Evolutionary conservation across 2,329 filamentous ascomycete species (phyloP), one percentile per base, ranked within the genome.

Genomic region (Fusarium falciforme): DNA sequence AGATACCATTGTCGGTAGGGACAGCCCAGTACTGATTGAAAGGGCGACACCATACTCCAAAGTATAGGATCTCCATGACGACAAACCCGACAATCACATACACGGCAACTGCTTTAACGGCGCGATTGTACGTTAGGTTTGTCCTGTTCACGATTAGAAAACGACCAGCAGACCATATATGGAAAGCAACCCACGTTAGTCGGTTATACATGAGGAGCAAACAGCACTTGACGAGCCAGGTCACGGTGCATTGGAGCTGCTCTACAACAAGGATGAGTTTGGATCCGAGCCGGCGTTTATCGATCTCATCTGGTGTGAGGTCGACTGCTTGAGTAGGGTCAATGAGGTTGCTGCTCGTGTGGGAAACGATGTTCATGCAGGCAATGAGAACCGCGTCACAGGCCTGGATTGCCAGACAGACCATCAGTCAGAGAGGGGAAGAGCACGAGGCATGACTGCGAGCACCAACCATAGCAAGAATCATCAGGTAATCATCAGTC

Each of bases 321-420:
- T n/a, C 17, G 54, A 58, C 29, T 38, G 54, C 33, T n/a, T 36
- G 20, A 17, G 31, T n/a, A 35, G 54, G 54, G 17, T 58, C 54
- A 25, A 58, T 58, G 20, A 58, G 54, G n/a, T 58, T 58, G 54
- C 54, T 58, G 33, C 54, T 58, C 8, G 54, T 58, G 31, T 38
- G 31, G 8, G 54, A 58, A 14, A 58, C 54, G 14, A 58, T 36
- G 31, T 58, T 58, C 17, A 58, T 58, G 33, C 54, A 58, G n/a
- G 54, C 54, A 36, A 58, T 58, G 31, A 58, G 54, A 36, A 36
- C 54, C 31, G 54, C 54, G 54, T 58, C 54, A 36, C 54, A 58
- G 29, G 22, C 20, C 54, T 58, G 20, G 9, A 10, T 14, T 14
- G 17, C 31, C 16, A 55, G 29, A 33, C n/a, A 35, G 31, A 16